Evolutionary conservation across 805 yeast genomes (phyloP).

Genomic region (Starmerella stellata): DNA sequence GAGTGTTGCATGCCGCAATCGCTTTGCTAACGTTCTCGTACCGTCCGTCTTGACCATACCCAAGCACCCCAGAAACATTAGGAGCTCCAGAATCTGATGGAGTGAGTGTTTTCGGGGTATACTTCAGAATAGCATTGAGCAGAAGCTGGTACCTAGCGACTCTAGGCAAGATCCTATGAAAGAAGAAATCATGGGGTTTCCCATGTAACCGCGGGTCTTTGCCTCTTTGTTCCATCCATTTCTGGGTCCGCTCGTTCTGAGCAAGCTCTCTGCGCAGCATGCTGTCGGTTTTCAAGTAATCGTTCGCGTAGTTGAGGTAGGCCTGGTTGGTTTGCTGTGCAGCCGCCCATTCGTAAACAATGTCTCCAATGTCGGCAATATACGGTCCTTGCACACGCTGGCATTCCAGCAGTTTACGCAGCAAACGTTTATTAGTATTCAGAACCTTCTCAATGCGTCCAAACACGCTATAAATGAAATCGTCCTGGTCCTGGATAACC

Average conservation of each 20-base stretch:
- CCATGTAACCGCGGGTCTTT: slow-evolving; percentile 30
- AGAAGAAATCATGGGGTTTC: slow-evolving; percentile 29
- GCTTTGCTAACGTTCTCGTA: slow-evolving; percentile 26
- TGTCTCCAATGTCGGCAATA: slow-evolving; percentile 29
- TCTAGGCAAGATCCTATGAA: slow-evolving; percentile 38
- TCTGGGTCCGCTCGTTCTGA: slow-evolving; percentile 30
- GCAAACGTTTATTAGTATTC: slow-evolving; percentile 35
- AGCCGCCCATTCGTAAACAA: slow-evolving; percentile 46
- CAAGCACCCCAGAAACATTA: neutral
- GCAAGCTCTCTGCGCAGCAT: slow-evolving; percentile 29
- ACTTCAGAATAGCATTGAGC: slow-evolving; percentile 38
- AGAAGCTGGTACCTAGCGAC: slow-evolving; percentile 45
- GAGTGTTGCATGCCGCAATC: slow-evolving; percentile 33
- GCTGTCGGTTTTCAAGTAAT: slow-evolving; percentile 24
- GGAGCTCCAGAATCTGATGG: slow-evolving; percentile 22
- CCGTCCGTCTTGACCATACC: too few relatives aligned
- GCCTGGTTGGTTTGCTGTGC: slow-evolving; percentile 31
- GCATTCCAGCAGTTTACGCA: slow-evolving; percentile 41
- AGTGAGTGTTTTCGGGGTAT: slow-evolving; percentile 26
- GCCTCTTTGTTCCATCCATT: slow-evolving; percentile 40
- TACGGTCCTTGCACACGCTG: slow-evolving; percentile 48
- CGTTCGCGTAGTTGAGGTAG: slow-evolving; percentile 40
- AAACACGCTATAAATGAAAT: slow-evolving; percentile 42
- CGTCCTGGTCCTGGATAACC: slow-evolving; percentile 33
- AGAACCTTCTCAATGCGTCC: slow-evolving; percentile 39